Evolutionary conservation across 495 filamentous ascomycete species (phyloP).

Genomic region (Neurospora sp.): DNA sequence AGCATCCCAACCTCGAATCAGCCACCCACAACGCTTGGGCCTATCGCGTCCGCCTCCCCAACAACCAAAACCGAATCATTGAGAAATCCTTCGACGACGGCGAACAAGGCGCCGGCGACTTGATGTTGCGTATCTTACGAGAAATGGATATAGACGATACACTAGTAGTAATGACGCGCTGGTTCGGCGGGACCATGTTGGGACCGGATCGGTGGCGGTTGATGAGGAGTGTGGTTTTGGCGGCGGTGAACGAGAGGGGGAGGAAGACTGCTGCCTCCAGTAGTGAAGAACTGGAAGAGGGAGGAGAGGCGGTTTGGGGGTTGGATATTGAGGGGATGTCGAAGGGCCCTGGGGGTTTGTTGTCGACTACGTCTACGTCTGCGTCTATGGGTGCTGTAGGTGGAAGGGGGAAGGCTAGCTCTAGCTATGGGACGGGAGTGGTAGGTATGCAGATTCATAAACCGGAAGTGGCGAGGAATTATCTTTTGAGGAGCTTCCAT

Average conservation of each 20-base stretch:
- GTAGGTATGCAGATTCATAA: conserved; percentile 54
- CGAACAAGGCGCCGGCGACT: conserved; percentile 73
- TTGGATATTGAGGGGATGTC: conserved; percentile 57
- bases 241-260: conserved; percentile 36
- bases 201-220: conserved; percentile 68
- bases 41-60: conserved; percentile 29
- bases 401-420: background rate
- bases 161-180: conserved; percentile 80
- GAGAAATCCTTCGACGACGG: conserved; percentile 93
- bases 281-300: conserved; percentile 20
- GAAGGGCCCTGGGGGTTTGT: conserved; percentile 3
- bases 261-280: conserved; percentile 26
- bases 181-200: conserved; percentile 83
- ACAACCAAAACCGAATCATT: conserved; percentile 32
- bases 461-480: conserved; percentile 50
- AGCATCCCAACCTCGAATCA: conserved; percentile 29
- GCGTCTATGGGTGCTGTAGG: conserved; percentile 17
- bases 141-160: conserved; percentile 70
- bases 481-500: conserved; percentile 51
- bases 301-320: conserved; percentile 58
- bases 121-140: no score
- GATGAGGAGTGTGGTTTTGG: conserved; percentile 39
- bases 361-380: background rate
- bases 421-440: conserved; percentile 11
- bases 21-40: conserved; percentile 48